Base-by-base conservation (phyloP, 257 asterid genomes). In the Nyctanthes arbortristis region DNA sequence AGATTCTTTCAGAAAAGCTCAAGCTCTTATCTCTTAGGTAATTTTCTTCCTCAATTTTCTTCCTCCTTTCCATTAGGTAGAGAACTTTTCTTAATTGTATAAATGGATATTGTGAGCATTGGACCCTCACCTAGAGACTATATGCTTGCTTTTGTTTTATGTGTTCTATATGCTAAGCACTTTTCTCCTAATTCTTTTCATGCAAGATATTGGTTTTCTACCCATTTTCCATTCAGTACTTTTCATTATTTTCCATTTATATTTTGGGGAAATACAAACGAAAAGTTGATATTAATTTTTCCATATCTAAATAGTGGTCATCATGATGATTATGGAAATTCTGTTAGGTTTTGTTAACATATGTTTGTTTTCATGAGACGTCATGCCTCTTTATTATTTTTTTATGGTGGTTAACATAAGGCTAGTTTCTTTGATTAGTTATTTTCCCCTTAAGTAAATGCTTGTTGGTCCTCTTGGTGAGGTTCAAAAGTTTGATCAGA, bases 1-100 rank as follows among this genome's bases (percentile, higher is more conserved):
- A 52, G 96, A 91, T 77, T 69, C 97, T 77, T 82, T 89, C n/a
- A 18, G 54, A 71, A 91, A 87, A 76, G 97, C 96, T 70, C 78
- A 82, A 63, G 70, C 80, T 59, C 79, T 91, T 69, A 87, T 91
- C 67, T 81, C 95, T 45, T 96, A 89, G 89, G 97, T 85, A 82
- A 73, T 34, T n/a, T 35, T 39, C n/a, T n/a, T n/a, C n/a, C n/a
- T n/a, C n/a, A n/a, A n/a, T n/a, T 69, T 20, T 39, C 55, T 68
- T 58, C 47, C 18, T 47, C 45, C 69, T 58, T 58, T 77, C 70
- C 69, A 67, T 13, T 62, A 37, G 11, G 54, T 57, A 69, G 56
- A 32, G 39, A 29, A 30, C 1, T 37, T 58, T 32, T 52, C 33
- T n/a, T 66, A 11, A 69, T 20, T 36, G 67, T 62, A 34, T 12